These are phyloP conservation scores for Aspergillus wentii DNA, from an alignment of 495 filamentous ascomycete species.

Conservation along the genomic window DNA sequence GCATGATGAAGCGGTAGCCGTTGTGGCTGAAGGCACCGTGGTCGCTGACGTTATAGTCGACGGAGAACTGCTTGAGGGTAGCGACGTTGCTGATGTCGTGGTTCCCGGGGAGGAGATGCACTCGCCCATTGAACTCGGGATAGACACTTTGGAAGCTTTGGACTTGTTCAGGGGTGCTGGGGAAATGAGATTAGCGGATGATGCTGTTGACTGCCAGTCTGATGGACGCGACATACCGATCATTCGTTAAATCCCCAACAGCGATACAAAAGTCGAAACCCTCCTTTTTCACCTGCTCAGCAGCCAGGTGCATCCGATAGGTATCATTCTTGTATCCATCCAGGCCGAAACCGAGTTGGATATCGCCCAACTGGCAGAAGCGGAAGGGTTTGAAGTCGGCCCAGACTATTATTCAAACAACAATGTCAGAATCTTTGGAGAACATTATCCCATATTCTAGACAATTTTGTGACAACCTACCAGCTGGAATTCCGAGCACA, in stretches of 20 bases:
- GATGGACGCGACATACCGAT: constrained; percentile 2
- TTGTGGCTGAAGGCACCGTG: constrained; percentile 2
- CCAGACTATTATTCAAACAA: too few species aligned
- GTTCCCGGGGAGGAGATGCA: constrained; percentile 2
- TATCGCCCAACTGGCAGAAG: constrained; percentile 4
- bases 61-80: constrained; percentile 1
- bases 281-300: constrained; percentile 1
- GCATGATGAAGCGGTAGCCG: constrained; percentile 1
- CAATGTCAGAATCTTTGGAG: too few species aligned
- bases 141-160: neutral
- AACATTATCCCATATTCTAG: too few species aligned
- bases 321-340: constrained; percentile 2
- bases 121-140: neutral
- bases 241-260: constrained; percentile 1
- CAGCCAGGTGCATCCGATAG: constrained; percentile 3
- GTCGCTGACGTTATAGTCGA: constrained; percentile 4
- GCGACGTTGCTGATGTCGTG: constrained; percentile 1
- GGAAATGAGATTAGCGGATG: neutral
- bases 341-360: constrained; percentile 2
- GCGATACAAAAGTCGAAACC: constrained; percentile 3
- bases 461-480: too few species aligned
- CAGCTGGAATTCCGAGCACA: too few species aligned
- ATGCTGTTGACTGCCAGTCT: too few species aligned
- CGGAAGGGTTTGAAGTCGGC: constrained; percentile 1
- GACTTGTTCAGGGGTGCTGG: neutral